Base-by-base conservation (phyloP, 768 basidiomycete species). In the Cantharellus cinnabarinus region DNA sequence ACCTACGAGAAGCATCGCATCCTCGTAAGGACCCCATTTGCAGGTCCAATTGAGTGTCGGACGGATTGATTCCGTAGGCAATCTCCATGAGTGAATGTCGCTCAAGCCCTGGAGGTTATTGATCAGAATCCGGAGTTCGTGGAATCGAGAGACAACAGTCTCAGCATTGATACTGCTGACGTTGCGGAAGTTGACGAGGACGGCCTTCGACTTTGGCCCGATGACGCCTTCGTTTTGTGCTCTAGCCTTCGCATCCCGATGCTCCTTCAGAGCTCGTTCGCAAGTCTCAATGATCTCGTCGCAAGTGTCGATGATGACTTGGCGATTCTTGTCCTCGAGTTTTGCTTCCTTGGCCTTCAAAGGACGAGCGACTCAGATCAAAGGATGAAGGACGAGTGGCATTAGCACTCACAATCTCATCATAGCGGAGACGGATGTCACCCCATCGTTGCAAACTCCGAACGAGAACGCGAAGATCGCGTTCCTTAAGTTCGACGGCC, bases 381-480 rank as follows among this genome's bases (percentile, higher is more conserved):
- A 54, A 57, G 35, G 35, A 41, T n/a, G 51, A 53, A 59, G 61
- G 39, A 50, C n/a, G 29, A 57, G 42, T 37, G 55, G 40, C 20
- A 5, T 54, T 7, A 39, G 7, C 15, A 78, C 87, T 69, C 69
- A 94, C 93, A 64, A 99, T 95, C 60, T 83, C 76, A 44, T 95
- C 90, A 71, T 95, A 98, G 42, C 95, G 85, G 65, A 84, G 81
- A 54, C 90, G 79, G 62, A 98, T 89, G 70, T 99, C 94, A 42
- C 95, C 95, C 91, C 95, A 99, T 61, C 90, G 84, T 67, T 95
- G 91, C 65, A 99, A 74, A 67, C 91, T 94, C 63, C 94, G 79
- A 58, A 97, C 88, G 41, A 99, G 76, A 42, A 91, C 91, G 59
- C 95, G 89, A 37, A 98, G 82, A 68, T 99, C 95, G 50, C 95